Evolutionary conservation across 371 early-diverging fungal genomes (phyloP), one percentile per base, ranked within the genome.

Genomic region (Lichtheimia corymbifera): DNA sequence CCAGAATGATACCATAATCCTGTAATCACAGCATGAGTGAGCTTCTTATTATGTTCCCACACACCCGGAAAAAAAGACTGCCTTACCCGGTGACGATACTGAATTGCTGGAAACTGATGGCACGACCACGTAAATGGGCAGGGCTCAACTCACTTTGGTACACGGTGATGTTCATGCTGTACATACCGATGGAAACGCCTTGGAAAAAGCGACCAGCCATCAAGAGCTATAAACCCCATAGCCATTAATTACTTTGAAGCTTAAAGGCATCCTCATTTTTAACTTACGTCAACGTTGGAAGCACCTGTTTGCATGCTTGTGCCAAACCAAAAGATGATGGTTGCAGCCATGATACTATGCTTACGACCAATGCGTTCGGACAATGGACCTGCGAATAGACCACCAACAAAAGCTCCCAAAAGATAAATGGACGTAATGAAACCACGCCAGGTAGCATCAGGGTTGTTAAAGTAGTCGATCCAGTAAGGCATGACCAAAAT

Each of bases 1-100:
- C 71, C 76, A 80, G 52, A 77, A 80, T 13, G 75, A 69, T 7
- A 80, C 40, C 74, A 76, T 76, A 18, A 80, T 74, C 45, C 80
- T 77, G 50, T 24, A 20, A 59, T 22, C 0, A 52, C 6, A 35
- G 40, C 52, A 30, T 40, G 22, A 35, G 18, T 7, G 15, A 49
- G 30, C 35, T 35, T 35, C 35, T 35, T 11, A 35, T 1, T 35
- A 35, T 2, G 35, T 35, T 35, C 35, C 35, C 35, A 35, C 35
- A 35, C 35, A 35, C 9, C 11, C 11, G 11, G 11, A 35, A 54
- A 13, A 7, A 54, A 14, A 17, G 40, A 4, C 6, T 53, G 47
- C 5, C 54, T 18, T 62, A 67, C 67, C 67, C 67, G 5, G 56
- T 52, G 2, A 63, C 68, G 22, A 68, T 68, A 24, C 63, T 63